Evolutionary conservation across 208 protist genomes (phyloP).

Genomic region (Trypanosoma caninum): DNA sequence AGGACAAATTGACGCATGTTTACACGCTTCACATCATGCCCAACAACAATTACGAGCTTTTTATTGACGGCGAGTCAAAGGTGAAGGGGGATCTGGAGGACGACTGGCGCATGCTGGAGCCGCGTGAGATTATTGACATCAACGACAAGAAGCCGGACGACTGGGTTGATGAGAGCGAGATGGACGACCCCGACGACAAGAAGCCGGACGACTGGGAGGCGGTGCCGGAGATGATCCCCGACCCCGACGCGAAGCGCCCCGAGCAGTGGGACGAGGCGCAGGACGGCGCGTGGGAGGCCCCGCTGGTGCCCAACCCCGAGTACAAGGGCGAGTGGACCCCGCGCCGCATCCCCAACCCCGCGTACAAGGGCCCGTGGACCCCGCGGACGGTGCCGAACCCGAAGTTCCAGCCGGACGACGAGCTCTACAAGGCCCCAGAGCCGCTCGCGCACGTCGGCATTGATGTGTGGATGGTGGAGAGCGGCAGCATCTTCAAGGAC

Average conservation of each 20-base stretch:
- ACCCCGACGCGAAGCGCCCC: constrained; percentile 90
- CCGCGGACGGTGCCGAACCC: constrained; percentile 91
- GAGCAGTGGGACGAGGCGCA: constrained; percentile 91
- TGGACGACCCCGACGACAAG: constrained; percentile 83
- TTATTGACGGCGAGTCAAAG: constrained; percentile 75
- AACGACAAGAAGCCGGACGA: constrained; percentile 75
- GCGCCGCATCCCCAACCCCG: constrained; percentile 90
- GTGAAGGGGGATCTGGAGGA: constrained; percentile 68
- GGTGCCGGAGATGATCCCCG: constrained; percentile 69
- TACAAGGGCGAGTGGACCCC: constrained; percentile 89
- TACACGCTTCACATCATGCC: constrained; percentile 92
- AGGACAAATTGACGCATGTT: constrained; percentile 88
- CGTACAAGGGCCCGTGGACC: constrained; percentile 93
- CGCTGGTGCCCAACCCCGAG: constrained; percentile 81
- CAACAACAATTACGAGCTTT: constrained; percentile 92
- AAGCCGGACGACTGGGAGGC: constrained; percentile 93
- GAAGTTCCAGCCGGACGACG: constrained; percentile 67
- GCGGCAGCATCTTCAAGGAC: constrained; percentile 95
- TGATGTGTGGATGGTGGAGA: constrained; percentile 96
- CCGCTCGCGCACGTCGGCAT: constrained; percentile 88
- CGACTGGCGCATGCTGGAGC: constrained; percentile 89
- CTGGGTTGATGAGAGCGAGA: constrained; percentile 80
- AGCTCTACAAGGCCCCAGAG: constrained; percentile 62
- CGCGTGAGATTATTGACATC: constrained; percentile 85
- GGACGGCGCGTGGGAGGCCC: constrained; percentile 85